phyloP scores from a whole-genome alignment of 176 grass and related monocot species.

The Saccharum officinarum region DNA sequence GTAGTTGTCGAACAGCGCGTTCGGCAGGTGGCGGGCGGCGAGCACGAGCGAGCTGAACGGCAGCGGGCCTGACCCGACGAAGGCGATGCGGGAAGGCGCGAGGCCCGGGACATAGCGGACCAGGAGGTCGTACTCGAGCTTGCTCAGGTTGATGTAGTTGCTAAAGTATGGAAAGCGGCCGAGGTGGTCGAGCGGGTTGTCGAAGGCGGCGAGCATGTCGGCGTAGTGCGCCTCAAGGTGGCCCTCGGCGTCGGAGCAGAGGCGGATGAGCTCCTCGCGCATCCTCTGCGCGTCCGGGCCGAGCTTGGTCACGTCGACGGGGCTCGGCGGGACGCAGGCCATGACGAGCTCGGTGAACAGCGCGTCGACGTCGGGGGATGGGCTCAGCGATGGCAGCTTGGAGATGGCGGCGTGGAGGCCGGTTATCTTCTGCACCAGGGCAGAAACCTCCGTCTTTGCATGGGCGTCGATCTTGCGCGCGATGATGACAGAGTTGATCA shows the following conservation, averaged over 20 bases:
- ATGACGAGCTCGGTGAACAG: constrained; percentile 79
- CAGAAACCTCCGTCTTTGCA: constrained; percentile 31
- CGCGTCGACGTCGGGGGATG: constrained; percentile 48
- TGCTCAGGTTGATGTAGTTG: constrained; percentile 84
- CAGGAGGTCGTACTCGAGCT: constrained; percentile 67
- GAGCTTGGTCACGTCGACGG: constrained; percentile 70
- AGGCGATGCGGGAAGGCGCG: constrained; percentile 35
- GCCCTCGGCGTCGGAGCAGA: constrained; percentile 72
- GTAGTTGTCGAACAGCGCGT: constrained; percentile 55
- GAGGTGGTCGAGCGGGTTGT: constrained; percentile 77
- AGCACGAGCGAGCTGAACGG: constrained; percentile 63
- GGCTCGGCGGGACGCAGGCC: constrained; percentile 60
- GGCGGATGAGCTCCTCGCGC: constrained; percentile 55
- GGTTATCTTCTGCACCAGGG: constrained; percentile 53
- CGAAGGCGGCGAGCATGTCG: constrained; percentile 60
- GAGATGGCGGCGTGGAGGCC: constrained; percentile 45
- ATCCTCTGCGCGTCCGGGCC: constrained; percentile 42
- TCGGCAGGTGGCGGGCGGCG: constrained; percentile 41
- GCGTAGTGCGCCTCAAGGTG: constrained; percentile 70
- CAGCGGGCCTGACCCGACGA: constrained; percentile 62
- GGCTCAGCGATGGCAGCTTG: constrained; percentile 58
- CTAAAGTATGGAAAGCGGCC: constrained; percentile 68
- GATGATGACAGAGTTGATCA: constrained; percentile 70
- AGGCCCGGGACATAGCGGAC: constrained; percentile 35
- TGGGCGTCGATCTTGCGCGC: constrained; percentile 49